Conservation (phyloP, 2,329 filamentous ascomycete species). For the Thielaviopsis musarum region DNA sequence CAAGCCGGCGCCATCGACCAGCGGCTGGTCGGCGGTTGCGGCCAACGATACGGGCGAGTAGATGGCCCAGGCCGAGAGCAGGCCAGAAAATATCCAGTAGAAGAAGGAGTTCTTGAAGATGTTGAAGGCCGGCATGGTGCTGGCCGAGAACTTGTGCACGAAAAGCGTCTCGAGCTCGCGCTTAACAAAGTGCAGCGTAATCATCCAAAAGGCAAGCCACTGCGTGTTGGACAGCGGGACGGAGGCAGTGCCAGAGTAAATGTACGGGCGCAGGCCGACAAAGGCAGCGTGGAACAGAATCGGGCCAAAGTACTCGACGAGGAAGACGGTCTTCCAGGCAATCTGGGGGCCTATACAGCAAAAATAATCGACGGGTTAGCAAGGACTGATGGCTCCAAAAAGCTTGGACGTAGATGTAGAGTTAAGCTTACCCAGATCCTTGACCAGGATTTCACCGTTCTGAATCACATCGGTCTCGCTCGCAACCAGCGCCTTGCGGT, state of each 20-base stretch:
- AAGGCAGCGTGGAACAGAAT: conserved; percentile 69
- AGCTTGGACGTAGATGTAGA: neutral
- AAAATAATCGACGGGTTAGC: conserved; percentile 1
- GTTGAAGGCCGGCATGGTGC: conserved; percentile 81
- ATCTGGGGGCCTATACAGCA: conserved; percentile 57
- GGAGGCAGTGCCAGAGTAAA: conserved; percentile 27
- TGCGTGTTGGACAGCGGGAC: conserved; percentile 48
- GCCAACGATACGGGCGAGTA: conserved; percentile 62
- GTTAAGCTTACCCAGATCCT: conserved; percentile 61
- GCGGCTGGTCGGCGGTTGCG: conserved; percentile 30
- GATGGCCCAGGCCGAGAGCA: conserved; percentile 69
- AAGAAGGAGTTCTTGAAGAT: conserved; percentile 91
- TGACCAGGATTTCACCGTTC: conserved; percentile 55
- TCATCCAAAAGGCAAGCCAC: conserved; percentile 54
- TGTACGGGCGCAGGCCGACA: conserved; percentile 53
- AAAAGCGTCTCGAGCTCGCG: conserved; percentile 90
- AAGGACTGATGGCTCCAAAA: neutral
- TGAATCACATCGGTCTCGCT: conserved; percentile 31
- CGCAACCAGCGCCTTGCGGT: conserved; percentile 37
- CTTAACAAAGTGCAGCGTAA: conserved; percentile 78
- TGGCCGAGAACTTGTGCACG: conserved; percentile 84
- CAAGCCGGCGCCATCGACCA: conserved; percentile 49
- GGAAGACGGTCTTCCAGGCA: conserved; percentile 81
- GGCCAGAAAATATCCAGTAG: conserved; percentile 77
- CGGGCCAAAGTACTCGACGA: conserved; percentile 88